phyloP scores from a whole-genome alignment of 2,329 filamentous ascomycete genomes.

The Cytospora schulzeri region DNA sequence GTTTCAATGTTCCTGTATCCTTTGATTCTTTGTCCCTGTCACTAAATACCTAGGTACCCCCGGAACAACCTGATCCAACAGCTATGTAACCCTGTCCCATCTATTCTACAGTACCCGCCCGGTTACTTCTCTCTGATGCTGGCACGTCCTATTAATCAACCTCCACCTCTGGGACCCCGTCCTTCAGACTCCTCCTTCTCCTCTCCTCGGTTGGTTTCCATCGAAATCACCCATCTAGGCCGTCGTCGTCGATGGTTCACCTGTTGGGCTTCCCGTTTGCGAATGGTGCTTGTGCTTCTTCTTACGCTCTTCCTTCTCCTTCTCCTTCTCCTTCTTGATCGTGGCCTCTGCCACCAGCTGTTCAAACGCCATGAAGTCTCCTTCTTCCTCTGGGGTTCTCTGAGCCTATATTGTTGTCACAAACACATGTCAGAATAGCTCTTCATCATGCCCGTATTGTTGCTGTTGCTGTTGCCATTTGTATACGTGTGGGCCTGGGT shows the following conservation, averaged over 20 bases:
- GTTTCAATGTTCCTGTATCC: neutral
- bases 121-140: neutral
- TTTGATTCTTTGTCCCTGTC: neutral
- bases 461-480: neutral
- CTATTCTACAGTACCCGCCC: conserved; percentile 8
- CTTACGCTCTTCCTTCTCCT: conserved; percentile 56
- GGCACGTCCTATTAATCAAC: conserved; percentile 14
- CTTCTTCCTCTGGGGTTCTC: conserved; percentile 92
- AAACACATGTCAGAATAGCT: conserved; percentile 12
- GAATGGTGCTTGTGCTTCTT: conserved; percentile 30
- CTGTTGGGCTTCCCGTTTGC: conserved; percentile 9
- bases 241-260: conserved; percentile 10
- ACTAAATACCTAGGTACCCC: neutral
- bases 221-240: neutral
- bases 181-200: neutral
- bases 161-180: neutral
- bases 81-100: conserved; percentile 11
- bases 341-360: conserved; percentile 96
- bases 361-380: conserved; percentile 98
- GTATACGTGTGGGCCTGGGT: conserved; percentile 7
- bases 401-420: conserved; percentile 62
- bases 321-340: conserved; percentile 89
- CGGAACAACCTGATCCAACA: neutral
- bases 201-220: neutral
- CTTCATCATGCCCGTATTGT: too few relatives aligned